Evolutionary conservation across 2,329 filamentous ascomycete species (phyloP), one percentile per base, ranked within the genome.

Genomic region (Diaporthe sp.): DNA sequence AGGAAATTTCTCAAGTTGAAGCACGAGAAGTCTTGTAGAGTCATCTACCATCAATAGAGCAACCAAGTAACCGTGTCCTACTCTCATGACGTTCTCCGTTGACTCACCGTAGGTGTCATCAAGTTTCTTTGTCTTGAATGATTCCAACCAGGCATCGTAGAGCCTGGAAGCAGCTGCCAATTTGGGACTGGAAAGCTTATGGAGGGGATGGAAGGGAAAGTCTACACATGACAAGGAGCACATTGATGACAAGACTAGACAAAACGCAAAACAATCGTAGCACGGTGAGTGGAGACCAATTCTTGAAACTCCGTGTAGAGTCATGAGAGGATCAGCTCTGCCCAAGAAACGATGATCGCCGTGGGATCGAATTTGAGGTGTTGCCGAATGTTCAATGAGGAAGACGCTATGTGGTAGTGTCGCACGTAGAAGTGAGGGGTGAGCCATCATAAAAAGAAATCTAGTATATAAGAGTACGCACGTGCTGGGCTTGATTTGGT

Each of bases 101-200:
- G 19, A 35, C 40, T 55, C 40, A 82, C 84, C 84, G 75, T 86
- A 85, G 12, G 76, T 74, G n/a, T 82, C 78, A 64, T 86, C 84
- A 81, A 85, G 84, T 13, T 77, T 71, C 3, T 78, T 75, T 25
- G 86, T 85, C 33, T 78, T 77, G 4, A 77, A 77, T 15, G 81
- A 79, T 70, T 86, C 84, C 64, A 83, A 81, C 67, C 82, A 86
- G 9, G 82, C 81, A 67, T 86, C 84, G 17, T 83, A 84, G 1
- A 81, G 71, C 52, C 83, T 84, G 10, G 80, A 83, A 4, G 78
- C 80, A 1, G 83, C 82, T 3, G 84, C 82, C 1, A 85, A 68
- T 71, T 77, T 82, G 0, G 83, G 83, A 0, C 84, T 84, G 7
- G 84, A 84, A 30, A 86, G 82, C 12, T 77, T 77, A 73, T 77